These are phyloP conservation scores for Dalbergia cultrata DNA, from an alignment of 306 rosid genomes.

Conservation along the genomic window DNA sequence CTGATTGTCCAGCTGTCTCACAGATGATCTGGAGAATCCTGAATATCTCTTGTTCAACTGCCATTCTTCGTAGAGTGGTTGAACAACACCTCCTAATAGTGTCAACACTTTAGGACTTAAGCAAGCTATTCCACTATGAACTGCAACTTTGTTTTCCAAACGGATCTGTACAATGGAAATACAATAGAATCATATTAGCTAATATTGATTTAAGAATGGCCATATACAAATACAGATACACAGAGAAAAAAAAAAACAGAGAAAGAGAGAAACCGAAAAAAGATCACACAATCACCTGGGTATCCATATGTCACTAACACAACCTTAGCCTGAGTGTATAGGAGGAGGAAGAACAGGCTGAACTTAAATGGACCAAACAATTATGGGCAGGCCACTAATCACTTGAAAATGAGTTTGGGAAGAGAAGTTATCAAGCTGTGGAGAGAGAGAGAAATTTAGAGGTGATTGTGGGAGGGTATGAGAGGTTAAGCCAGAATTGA, in stretches of 20 bases:
- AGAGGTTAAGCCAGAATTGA: too few relatives aligned
- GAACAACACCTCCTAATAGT: conserved; percentile 85
- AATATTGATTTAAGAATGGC: conserved; percentile 21
- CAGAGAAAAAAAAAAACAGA: not conserved
- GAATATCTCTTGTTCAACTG: conserved; percentile 86
- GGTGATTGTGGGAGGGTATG: not conserved
- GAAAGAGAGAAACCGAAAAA: conserved; percentile 27
- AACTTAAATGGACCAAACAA: too few relatives aligned
- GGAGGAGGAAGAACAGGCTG: too few relatives aligned
- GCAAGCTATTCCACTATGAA: conserved; percentile 75
- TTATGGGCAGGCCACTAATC: too few relatives aligned
- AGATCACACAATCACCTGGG: not conserved
- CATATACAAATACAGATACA: not conserved
- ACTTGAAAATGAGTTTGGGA: too few relatives aligned
- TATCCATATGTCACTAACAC: not conserved
- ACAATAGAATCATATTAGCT: conserved; percentile 23
- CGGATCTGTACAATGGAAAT: conserved; percentile 69
- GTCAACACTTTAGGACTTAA: conserved; percentile 73
- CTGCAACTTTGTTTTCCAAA: conserved; percentile 71
- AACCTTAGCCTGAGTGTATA: too few relatives aligned
- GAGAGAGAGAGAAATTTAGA: not conserved
- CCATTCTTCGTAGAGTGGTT: conserved; percentile 91
- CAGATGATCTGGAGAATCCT: conserved; percentile 74
- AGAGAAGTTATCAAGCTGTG: too few relatives aligned
- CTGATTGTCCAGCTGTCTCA: conserved; percentile 66